These are phyloP conservation scores for Plasmodium ovale DNA, from an alignment of 169 alveolate species.

Conservation along the genomic window DNA sequence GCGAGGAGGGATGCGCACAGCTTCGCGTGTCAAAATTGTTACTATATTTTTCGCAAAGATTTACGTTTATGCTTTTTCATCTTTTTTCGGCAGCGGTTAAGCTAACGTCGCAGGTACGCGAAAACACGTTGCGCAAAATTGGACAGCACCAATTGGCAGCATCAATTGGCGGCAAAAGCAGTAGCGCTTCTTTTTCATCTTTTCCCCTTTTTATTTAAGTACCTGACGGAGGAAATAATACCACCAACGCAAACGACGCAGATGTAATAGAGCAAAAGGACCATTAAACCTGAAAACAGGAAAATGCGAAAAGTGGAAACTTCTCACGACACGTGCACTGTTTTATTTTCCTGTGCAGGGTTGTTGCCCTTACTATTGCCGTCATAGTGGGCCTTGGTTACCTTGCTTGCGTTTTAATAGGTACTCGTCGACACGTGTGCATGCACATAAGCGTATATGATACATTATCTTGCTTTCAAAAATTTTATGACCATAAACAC, in stretches of 20 bases:
- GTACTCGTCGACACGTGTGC: constrained; percentile 11
- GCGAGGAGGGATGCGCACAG: too few relatives aligned
- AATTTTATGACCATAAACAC: background rate
- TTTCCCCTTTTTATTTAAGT: constrained; percentile 13
- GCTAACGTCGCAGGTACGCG: constrained; percentile 54
- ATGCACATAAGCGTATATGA: background rate
- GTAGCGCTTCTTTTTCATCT: too few relatives aligned
- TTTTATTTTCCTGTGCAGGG: constrained; percentile 28
- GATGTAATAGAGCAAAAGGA: constrained; percentile 18
- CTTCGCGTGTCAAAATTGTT: too few relatives aligned
- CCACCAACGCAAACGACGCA: constrained; percentile 75
- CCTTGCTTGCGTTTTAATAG: constrained; percentile 68
- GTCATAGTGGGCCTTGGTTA: constrained; percentile 50
- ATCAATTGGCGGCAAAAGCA: too few relatives aligned
- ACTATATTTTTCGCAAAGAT: background rate
- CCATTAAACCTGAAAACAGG: background rate
- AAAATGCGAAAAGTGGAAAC: background rate
- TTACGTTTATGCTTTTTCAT: constrained; percentile 3
- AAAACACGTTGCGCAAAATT: background rate
- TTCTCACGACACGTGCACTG: background rate
- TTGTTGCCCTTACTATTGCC: constrained; percentile 72
- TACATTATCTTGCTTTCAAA: background rate
- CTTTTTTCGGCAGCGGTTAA: constrained; percentile 25
- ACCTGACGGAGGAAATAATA: constrained; percentile 53
- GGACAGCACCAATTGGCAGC: background rate